Conservation (phyloP, 306 rosid genomes). For the Dalbergia oliveri region DNA sequence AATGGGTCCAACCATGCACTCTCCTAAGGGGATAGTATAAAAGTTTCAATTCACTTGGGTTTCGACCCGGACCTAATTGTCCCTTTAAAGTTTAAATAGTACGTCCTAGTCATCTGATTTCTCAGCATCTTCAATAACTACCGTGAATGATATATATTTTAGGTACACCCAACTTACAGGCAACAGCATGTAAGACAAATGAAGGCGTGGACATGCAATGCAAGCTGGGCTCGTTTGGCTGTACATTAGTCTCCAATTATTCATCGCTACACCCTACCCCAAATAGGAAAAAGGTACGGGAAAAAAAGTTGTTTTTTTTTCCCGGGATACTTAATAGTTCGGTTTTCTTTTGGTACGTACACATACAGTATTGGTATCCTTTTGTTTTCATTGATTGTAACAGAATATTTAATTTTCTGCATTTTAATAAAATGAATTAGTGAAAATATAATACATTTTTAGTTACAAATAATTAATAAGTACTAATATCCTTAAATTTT, state of each 20-base stretch:
- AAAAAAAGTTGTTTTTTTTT: too few species aligned
- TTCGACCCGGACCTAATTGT: not conserved
- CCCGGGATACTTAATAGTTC: too few species aligned
- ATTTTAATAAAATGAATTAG: too few species aligned
- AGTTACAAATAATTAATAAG: too few species aligned
- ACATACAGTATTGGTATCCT: too few species aligned
- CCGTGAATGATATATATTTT: not conserved
- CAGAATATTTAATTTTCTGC: too few species aligned
- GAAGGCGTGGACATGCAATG: conserved; percentile 12
- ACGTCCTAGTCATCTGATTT: not conserved
- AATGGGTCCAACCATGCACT: too few species aligned
- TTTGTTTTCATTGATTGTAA: too few species aligned
- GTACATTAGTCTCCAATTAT: not conserved
- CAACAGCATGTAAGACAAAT: not conserved
- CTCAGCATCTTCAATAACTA: not conserved
- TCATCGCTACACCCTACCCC: not conserved
- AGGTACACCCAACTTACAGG: not conserved
- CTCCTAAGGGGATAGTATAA: not conserved
- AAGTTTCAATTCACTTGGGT: not conserved
- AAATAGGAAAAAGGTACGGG: not conserved
- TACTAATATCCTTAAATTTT: too few species aligned
- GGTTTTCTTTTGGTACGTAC: too few species aligned
- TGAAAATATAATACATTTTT: too few species aligned
- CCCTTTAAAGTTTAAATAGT: not conserved
- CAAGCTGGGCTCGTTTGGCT: not conserved